Evolutionary conservation across 768 basidiomycete species (phyloP), one percentile per base, ranked within the genome.

Genomic region (Pleurotus tuber-regium): DNA sequence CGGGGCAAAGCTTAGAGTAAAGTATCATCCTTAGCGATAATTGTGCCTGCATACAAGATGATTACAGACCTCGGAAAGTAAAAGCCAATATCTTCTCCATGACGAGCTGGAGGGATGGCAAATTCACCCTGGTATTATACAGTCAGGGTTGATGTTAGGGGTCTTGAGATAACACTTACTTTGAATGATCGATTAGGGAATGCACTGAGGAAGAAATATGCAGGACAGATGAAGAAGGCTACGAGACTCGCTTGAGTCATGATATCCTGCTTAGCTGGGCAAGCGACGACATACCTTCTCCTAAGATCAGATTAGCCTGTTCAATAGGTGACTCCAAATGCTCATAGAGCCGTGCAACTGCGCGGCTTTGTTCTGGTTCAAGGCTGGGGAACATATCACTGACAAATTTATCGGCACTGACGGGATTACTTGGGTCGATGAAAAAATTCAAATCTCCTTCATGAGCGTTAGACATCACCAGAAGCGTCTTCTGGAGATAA

Each of bases 91-190:
- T 77, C 76, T 2, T 60, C 29, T 29, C 63, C 72, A 43, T 79
- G 78, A 2, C 38, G 39, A 10, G 62, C 69, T 6, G 76, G 76
- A 25, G 73, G 72, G 28, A 75, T 61, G 12, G 75, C 70, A 54
- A 75, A 79, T 46, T 71, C 66, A 14, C 66, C 72, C 75, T 76
- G 26, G n/a, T n/a, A n/a, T n/a, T n/a, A n/a, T n/a, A n/a, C n/a
- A n/a, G n/a, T n/a, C n/a, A n/a, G n/a, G n/a, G n/a, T n/a, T n/a
- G n/a, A n/a, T n/a, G n/a, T n/a, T n/a, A n/a, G n/a, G n/a, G n/a
- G n/a, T n/a, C n/a, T n/a, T n/a, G n/a, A n/a, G n/a, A n/a, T n/a
- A n/a, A n/a, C n/a, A n/a, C n/a, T n/a, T n/a, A n/a, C n/a, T n/a
- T n/a, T n/a, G n/a, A n/a, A n/a, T n/a, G n/a, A n/a, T n/a, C n/a